A percentile compares a stretch with the other conserved stretches of the same genome.
Conservation (phyloP, 2,329 filamentous ascomycete species). For the Chrysoporthe puriensis region DNA sequence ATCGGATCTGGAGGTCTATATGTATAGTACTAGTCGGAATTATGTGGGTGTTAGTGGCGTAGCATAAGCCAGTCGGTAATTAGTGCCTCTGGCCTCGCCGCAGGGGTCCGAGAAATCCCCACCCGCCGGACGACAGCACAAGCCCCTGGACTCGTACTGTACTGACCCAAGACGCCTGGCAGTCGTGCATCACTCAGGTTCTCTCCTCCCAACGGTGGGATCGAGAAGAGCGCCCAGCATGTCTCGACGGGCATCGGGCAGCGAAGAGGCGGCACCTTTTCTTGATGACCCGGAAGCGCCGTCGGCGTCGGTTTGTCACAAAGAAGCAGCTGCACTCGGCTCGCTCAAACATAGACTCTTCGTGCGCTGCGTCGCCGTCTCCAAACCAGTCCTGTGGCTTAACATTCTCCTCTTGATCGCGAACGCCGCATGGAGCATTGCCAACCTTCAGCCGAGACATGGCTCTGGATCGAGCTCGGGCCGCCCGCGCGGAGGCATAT, state of each 20-base stretch:
- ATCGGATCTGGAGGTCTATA: not conserved
- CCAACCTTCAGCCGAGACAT: not conserved
- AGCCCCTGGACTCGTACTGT: not conserved
- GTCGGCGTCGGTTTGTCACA: not conserved
- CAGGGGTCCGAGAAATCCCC: not conserved
- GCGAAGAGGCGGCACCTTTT: not conserved
- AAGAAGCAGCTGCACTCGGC: not conserved
- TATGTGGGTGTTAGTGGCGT: not conserved
- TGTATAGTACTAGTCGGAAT: not conserved
- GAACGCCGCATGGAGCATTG: not conserved
- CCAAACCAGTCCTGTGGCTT: not conserved
- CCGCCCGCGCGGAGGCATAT: not conserved
- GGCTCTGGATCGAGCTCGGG: not conserved
- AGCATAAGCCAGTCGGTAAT: not conserved
- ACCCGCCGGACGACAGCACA: not conserved
- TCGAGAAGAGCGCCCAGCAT: not conserved
- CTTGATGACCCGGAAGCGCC: not conserved
- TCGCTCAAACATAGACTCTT: not conserved
- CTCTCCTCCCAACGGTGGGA: not conserved
- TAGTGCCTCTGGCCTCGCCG: not conserved
- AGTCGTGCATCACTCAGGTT: not conserved
- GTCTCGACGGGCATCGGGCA: not conserved
- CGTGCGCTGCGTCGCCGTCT: not conserved
- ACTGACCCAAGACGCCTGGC: not conserved
- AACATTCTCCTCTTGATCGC: not conserved